Percentiles rank a stretch among this genome's conserved stretches.
Evolutionary conservation across 495 filamentous ascomycete genomes (phyloP).

Genomic region (Amphirosellinia nigrospora): DNA sequence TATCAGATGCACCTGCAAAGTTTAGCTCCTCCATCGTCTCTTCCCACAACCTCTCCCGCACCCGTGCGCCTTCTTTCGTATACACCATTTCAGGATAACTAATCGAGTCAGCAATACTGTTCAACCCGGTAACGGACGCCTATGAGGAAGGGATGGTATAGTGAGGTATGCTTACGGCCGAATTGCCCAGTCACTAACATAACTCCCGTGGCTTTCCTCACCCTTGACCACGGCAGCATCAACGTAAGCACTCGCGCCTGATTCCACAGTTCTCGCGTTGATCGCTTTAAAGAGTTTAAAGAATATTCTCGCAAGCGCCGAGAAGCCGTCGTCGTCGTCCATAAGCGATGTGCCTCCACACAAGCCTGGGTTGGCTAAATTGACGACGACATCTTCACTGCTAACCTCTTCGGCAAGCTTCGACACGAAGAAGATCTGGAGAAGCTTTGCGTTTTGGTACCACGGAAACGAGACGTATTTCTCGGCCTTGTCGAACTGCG

Average conservation of each 20-base stretch:
- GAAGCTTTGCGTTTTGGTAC: conserved; percentile 49
- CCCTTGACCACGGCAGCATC: conserved; percentile 49
- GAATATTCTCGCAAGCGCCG: conserved; percentile 16
- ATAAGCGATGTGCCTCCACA: conserved; percentile 45
- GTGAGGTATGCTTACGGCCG: conserved; percentile 44
- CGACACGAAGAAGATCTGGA: conserved; percentile 46
- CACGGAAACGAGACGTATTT: conserved; percentile 32
- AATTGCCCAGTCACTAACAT: conserved; percentile 51
- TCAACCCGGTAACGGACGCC: too few species aligned
- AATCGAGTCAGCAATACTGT: not conserved
- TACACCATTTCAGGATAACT: conserved; percentile 39
- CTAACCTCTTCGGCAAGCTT: conserved; percentile 49
- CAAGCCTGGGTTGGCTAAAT: conserved; percentile 53
- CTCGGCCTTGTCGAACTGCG: conserved; percentile 44
- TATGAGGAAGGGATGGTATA: not conserved
- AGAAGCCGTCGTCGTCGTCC: conserved; percentile 26
- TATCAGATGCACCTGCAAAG: conserved; percentile 45
- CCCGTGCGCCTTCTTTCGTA: conserved; percentile 44
- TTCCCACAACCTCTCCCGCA: conserved; percentile 47
- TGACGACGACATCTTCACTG: conserved; percentile 53
- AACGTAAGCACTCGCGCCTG: conserved; percentile 46
- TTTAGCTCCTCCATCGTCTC: conserved; percentile 54
- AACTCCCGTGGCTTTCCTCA: conserved; percentile 53
- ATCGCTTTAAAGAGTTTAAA: conserved; percentile 35
- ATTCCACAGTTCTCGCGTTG: conserved; percentile 38